phyloP scores from a whole-genome alignment of 2,329 filamentous ascomycete genomes.

The Aspergillus sp. region DNA sequence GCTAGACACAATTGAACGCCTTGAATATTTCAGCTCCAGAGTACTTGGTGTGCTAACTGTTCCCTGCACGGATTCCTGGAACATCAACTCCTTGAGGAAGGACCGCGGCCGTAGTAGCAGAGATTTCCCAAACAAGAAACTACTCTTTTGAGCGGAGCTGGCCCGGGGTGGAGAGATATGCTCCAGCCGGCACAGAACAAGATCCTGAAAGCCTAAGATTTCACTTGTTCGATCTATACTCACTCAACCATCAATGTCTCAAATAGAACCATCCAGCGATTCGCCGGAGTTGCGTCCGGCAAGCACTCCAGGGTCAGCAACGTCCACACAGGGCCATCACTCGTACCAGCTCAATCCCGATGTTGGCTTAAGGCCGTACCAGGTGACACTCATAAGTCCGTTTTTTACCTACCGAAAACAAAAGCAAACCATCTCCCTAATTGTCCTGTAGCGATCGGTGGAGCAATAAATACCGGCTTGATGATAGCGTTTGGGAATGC shows the following conservation, averaged over 20 bases:
- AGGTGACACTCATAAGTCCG: constrained; percentile 26
- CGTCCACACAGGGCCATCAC: not conserved
- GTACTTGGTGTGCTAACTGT: not conserved
- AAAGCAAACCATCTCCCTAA: not conserved
- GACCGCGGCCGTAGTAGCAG: not conserved
- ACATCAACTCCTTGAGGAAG: not conserved
- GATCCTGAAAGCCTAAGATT: not conserved
- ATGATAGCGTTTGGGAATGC: constrained; percentile 30
- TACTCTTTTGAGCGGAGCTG: no score
- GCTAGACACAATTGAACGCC: not conserved
- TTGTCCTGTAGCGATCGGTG: constrained; percentile 26
- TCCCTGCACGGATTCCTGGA: not conserved
- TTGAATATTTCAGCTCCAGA: not conserved
- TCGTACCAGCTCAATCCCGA: constrained; percentile 5
- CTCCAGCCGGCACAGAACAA: no score
- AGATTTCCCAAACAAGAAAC: not conserved
- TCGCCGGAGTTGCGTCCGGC: not conserved
- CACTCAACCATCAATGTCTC: not conserved
- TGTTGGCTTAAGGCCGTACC: constrained; percentile 10
- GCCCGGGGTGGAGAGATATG: no score
- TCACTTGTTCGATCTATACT: not conserved
- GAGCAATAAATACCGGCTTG: constrained; percentile 32
- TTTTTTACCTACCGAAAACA: not conserved
- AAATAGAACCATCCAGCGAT: not conserved
- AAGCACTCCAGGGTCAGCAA: not conserved